Evolutionary conservation across 1,139 yeast genomes (phyloP).

Genomic region (Kodamaea sp.): DNA sequence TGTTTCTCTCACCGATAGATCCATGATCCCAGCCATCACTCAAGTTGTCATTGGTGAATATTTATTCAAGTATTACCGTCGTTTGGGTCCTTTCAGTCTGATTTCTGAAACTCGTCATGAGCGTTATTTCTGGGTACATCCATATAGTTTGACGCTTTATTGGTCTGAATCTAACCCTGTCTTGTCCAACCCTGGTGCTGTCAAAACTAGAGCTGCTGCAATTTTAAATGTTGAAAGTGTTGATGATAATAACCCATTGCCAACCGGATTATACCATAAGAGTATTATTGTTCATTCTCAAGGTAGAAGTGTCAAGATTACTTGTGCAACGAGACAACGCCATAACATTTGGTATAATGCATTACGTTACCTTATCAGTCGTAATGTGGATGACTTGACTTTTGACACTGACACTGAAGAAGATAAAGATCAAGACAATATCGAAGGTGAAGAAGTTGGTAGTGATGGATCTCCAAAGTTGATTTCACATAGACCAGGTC

Average conservation of each 20-base stretch:
- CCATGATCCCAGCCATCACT: constrained; percentile 83
- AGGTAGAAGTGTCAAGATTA: constrained; percentile 65
- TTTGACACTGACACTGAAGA: constrained; percentile 30
- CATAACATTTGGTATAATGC: constrained; percentile 94
- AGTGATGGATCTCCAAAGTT: constrained; percentile 3
- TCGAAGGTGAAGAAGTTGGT: constrained; percentile 9
- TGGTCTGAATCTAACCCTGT: constrained; percentile 89
- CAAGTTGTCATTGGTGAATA: constrained; percentile 94
- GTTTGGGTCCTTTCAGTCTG: constrained; percentile 69
- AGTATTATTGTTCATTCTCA: constrained; percentile 75
- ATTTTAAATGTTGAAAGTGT: constrained; percentile 76
- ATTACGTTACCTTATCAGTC: constrained; percentile 67
- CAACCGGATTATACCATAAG: constrained; percentile 85
- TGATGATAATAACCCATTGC: constrained; percentile 81
- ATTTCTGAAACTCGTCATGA: constrained; percentile 82
- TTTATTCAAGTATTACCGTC: constrained; percentile 79
- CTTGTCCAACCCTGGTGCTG: constrained; percentile 60
- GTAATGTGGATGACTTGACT: constrained; percentile 60
- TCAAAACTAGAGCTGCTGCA: constrained; percentile 75
- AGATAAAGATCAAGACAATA: neutral
- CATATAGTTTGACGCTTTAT: constrained; percentile 83
- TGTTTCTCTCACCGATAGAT: constrained; percentile 65
- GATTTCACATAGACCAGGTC: constrained; percentile 6
- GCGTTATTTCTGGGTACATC: constrained; percentile 95
- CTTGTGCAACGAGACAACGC: constrained; percentile 84